These are phyloP conservation scores for Paragyromitra xinjiangensis DNA, from an alignment of 495 filamentous ascomycete genomes.

Conservation along the genomic window DNA sequence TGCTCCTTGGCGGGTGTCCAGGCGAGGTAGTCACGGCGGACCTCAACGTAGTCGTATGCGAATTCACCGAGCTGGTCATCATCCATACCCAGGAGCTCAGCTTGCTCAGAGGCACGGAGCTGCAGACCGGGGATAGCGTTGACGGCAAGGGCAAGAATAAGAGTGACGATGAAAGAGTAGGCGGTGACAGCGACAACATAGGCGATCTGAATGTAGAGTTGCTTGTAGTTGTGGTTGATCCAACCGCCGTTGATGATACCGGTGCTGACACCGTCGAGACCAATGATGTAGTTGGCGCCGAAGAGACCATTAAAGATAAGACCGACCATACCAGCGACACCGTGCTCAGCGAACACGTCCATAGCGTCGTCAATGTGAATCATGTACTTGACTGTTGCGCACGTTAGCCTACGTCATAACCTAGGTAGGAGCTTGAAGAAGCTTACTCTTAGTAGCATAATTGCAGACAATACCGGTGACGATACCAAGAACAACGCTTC, in stretches of 20 bases:
- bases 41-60: constrained; percentile 99
- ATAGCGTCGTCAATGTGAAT: constrained; percentile 94
- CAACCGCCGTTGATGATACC: constrained; percentile 77
- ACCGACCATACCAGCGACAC: constrained; percentile 89
- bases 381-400: constrained; percentile 82
- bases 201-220: constrained; percentile 90
- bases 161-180: constrained; percentile 86
- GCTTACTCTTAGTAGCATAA: constrained; percentile 80
- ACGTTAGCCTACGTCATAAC: constrained; percentile 53
- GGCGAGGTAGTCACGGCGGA: constrained; percentile 93
- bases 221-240: constrained; percentile 85
- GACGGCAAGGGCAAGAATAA: constrained; percentile 82
- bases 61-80: constrained; percentile 99
- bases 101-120: constrained; percentile 90
- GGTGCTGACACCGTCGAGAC: constrained; percentile 91
- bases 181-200: constrained; percentile 78
- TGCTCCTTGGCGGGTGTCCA: constrained; percentile 92
- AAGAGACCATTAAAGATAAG: constrained; percentile 94
- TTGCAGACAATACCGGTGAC: constrained; percentile 88
- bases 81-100: constrained; percentile 98
- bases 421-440: background rate
- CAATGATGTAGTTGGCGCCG: constrained; percentile 86
- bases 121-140: constrained; percentile 89
- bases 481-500: constrained; percentile 82
- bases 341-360: constrained; percentile 99